Evolutionary conservation across 805 yeast species (phyloP), one percentile per base, ranked within the genome.

Genomic region (Candida tibetensis): DNA sequence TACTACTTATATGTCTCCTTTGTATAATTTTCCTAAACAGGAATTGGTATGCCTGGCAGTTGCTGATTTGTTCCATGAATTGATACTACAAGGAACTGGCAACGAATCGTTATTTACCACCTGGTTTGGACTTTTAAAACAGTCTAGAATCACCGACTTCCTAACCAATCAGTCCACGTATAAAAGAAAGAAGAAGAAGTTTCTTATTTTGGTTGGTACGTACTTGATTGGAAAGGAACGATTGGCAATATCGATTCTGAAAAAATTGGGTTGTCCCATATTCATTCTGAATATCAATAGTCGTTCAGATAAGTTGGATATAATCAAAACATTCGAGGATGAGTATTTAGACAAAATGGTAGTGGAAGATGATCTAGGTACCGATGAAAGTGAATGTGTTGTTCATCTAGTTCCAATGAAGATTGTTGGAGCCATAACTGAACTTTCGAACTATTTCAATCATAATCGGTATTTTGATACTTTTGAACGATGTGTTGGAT

Each of bases 171-270:
- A 14, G 5, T 12, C 39, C 32, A 22, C 40, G 30, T 28, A 45
- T 16, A 21, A 10, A 10, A 10, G 25, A 21, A 55, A 53, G 36
- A 63, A 60, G 48, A 65, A 65, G 40, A 68, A 70, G 39, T 69
- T 73, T 42, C 60, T 85, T 42, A 74, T 82, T 6, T 64, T 85
- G 7, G 81, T 93, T 12, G 98, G 98, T 0, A 81, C 96, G 0
- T 93, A 93, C 58, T 77, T 90, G 2, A 89, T 93, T 27, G 99
- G 99, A 2, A 93, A 93, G 55, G 99, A 93, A 56, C 76, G 82
- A 40, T 57, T 93, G 19, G 97, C 96, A 0, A 59, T 86, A 5
- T 66, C 76, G 1, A 63, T 85, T 9, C 85, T 87, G 48, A 62
- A 73, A 34, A 53, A 49, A 15, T 50, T 84, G 18, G 43, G 66